phyloP scores from a whole-genome alignment of 2,329 filamentous ascomycete genomes.

The Aspergillus pseudoterreus region DNA sequence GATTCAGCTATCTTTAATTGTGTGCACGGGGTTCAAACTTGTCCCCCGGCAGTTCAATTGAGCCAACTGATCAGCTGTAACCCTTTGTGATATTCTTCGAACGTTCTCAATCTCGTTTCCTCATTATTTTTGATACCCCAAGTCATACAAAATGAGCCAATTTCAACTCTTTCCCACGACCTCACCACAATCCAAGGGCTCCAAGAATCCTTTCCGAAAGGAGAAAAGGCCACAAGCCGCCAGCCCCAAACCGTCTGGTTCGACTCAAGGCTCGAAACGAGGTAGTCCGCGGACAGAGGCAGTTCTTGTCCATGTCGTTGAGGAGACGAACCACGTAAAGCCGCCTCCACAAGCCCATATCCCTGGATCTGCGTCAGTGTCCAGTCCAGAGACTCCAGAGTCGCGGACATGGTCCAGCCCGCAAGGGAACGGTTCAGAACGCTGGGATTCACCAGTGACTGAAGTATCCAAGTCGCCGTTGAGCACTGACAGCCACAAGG shows the following conservation, averaged over 20 bases:
- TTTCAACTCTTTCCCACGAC: constrained; percentile 42
- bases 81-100: not conserved
- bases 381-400: constrained; percentile 12
- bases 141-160: constrained; percentile 26
- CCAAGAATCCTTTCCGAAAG: constrained; percentile 34
- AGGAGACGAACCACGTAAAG: constrained; percentile 30
- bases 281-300: constrained; percentile 31
- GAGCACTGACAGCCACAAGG: constrained; percentile 2
- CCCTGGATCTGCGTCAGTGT: constrained; percentile 10
- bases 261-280: constrained; percentile 19
- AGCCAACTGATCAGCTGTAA: not conserved
- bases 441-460: not conserved
- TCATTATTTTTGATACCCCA: not conserved
- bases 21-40: not conserved
- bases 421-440: not conserved
- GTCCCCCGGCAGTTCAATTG: not conserved
- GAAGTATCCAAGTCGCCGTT: not conserved
- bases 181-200: constrained; percentile 23
- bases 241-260: constrained; percentile 9
- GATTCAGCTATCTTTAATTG: not conserved
- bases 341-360: constrained; percentile 22
- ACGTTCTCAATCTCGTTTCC: not conserved
- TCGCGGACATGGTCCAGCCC: constrained; percentile 11
- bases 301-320: constrained; percentile 36
- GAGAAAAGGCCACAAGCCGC: constrained; percentile 19